Base-by-base conservation (phyloP, 2,329 filamentous ascomycete genomes). In the Exophiala sp. region DNA sequence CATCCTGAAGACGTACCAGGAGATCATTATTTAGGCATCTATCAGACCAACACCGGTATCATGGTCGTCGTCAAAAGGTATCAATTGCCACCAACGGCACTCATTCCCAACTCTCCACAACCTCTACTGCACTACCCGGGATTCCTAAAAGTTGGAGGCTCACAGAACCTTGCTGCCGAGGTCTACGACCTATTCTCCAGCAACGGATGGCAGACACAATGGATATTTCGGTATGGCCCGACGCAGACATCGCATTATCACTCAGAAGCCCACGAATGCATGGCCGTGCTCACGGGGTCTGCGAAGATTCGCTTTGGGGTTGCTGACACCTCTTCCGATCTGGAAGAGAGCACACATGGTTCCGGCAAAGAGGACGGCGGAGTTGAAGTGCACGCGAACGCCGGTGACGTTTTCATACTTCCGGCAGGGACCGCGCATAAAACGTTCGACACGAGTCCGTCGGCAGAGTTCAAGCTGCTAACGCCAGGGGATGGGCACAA, bases 201-300 rank as follows among this genome's bases (percentile, higher is more conserved):
- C 18, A 81, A 83, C 58, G 75, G 69, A 21, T 83, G 80, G 80
- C 63, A 75, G 32, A 72, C 73, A 0, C 74, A 79, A 55, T 84
- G 81, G 80, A 77, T 83, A 45, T 78, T 76, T 57, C 76, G 80
- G 34, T 85, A 84, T 65, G 77, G 78, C 1, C 66, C 69, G 5
- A 80, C 79, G 0, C 81, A 83, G 52, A 47, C 63, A 10, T 79
- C 80, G 0, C 82, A 84, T 65, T 84, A 82, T 61, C 82, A 84
- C 65, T 78, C 77, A 2, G 62, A 66, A 7, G 74, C 77, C 0
- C 81, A 84, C 61, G 82, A 85, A 67, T 77, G 75, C 64, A 83
- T 84, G 78, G 75, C 71, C 16, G 79, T 83, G 0, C 69, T 83
- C 0, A 76, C 77, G 0, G 80, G 80, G 2, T 69, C 67, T 0